These are phyloP conservation scores for Microsporum canis DNA, from an alignment of 2,329 filamentous ascomycete species.

Conservation along the genomic window DNA sequence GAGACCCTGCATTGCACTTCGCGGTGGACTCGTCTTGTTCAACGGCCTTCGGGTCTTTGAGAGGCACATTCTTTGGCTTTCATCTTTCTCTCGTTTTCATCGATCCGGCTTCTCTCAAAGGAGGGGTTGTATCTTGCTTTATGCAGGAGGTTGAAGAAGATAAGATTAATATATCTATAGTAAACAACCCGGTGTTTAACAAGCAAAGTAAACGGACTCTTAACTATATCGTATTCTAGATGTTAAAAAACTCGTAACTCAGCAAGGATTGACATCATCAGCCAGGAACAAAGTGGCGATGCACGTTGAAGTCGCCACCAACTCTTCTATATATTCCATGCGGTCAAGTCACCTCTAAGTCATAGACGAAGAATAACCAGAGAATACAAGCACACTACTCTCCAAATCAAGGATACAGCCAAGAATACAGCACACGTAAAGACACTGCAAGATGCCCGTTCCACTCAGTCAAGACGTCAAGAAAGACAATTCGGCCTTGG, in stretches of 20 bases:
- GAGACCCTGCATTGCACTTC: slow-evolving; percentile 49
- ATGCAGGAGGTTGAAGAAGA: slow-evolving; percentile 13
- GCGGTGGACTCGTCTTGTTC: slow-evolving; percentile 40
- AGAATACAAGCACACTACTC: neutral
- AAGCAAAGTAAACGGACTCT: no score
- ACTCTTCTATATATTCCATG: neutral
- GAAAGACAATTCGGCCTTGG: slow-evolving; percentile 4
- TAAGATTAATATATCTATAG: neutral
- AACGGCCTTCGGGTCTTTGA: slow-evolving; percentile 40
- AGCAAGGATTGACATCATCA: neutral
- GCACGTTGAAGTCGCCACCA: neutral
- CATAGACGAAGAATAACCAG: no score
- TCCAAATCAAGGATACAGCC: neutral
- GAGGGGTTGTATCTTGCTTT: slow-evolving; percentile 6
- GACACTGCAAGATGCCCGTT: slow-evolving; percentile 4
- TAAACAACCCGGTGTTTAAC: neutral
- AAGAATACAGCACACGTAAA: neutral
- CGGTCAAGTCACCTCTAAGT: no score
- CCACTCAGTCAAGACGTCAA: neutral
- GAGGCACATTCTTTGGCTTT: slow-evolving; percentile 40
- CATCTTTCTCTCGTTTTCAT: slow-evolving; percentile 11
- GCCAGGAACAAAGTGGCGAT: neutral
- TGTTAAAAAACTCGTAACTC: no score
- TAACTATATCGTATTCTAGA: no score
- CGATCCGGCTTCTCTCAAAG: neutral